Conservation (phyloP, 495 filamentous ascomycete genomes). For the Rusavskia elegans region DNA sequence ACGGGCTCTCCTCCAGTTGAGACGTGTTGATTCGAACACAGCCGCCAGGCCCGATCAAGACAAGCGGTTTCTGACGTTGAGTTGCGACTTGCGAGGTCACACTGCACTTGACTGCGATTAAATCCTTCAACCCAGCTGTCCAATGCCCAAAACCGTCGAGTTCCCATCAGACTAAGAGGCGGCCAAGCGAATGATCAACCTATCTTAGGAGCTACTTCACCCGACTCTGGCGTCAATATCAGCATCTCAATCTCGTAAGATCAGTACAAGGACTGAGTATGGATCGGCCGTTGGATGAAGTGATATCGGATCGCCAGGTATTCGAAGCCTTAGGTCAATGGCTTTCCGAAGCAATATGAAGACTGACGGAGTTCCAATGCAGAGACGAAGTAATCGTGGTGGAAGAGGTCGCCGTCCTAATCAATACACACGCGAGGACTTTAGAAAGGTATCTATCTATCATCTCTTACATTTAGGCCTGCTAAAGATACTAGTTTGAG, state of each 20-base stretch:
- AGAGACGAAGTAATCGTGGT: constrained; percentile 25
- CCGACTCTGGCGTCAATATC: neutral
- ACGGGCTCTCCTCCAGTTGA: no score
- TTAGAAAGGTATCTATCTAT: constrained; percentile 59
- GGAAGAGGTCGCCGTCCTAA: constrained; percentile 37
- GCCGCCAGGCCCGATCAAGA: no score
- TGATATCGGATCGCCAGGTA: constrained; percentile 70
- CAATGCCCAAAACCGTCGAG: no score
- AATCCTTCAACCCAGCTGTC: no score
- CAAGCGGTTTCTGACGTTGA: no score
- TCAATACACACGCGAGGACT: constrained; percentile 54
- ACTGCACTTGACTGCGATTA: no score
- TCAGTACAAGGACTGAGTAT: constrained; percentile 24
- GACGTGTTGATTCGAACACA: no score
- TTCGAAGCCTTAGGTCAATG: constrained; percentile 7
- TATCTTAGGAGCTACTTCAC: no score
- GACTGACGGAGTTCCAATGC: neutral
- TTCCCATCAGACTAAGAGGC: no score
- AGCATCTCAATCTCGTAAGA: neutral
- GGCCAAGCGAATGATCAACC: no score
- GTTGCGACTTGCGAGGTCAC: no score
- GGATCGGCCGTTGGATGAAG: constrained; percentile 75
- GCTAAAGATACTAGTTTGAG: neutral
- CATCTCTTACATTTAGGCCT: neutral
- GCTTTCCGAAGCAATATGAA: neutral